phyloP scores from a whole-genome alignment of 2,329 filamentous ascomycete genomes.

The Raffaelea deltoideospora region DNA sequence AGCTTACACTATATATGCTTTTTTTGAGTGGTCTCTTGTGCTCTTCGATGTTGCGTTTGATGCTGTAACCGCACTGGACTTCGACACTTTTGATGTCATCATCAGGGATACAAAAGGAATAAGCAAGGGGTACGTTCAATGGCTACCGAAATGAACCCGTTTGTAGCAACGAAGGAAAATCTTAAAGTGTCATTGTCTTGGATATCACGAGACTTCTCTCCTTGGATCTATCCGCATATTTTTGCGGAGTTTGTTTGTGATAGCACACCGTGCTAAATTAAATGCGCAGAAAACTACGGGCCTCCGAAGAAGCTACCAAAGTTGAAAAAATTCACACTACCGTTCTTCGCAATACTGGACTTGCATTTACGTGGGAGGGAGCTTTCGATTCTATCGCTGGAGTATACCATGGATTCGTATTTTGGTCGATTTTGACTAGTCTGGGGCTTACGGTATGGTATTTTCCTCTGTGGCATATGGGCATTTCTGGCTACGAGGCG shows the following conservation, averaged over 20 bases:
- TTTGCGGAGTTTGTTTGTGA: too few species aligned
- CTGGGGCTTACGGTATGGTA: constrained; percentile 89
- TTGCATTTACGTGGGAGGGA: constrained; percentile 59
- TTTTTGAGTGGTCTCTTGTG: constrained; percentile 95
- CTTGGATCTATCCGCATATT: too few species aligned
- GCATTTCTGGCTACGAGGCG: constrained; percentile 89
- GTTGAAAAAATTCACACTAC: too few species aligned
- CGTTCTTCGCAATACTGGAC: too few species aligned
- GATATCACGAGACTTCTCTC: too few species aligned
- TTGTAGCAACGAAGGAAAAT: too few species aligned
- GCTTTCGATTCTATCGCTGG: constrained; percentile 72
- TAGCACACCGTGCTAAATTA: too few species aligned
- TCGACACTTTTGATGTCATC: constrained; percentile 73
- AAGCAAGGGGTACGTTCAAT: constrained; percentile 96
- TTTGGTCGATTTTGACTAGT: constrained; percentile 89
- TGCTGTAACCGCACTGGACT: constrained; percentile 85
- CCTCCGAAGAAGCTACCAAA: constrained; percentile 30
- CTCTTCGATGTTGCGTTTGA: constrained; percentile 94
- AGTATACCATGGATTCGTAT: constrained; percentile 87
- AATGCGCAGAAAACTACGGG: constrained; percentile 30
- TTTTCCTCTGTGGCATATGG: constrained; percentile 98
- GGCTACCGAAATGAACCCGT: constrained; percentile 66
- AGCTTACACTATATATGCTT: constrained; percentile 96
- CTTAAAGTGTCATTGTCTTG: too few species aligned
- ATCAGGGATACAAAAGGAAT: constrained; percentile 78